Evolutionary conservation across 2,329 filamentous ascomycete genomes (phyloP).

Genomic region (Fonsecaea monophora): DNA sequence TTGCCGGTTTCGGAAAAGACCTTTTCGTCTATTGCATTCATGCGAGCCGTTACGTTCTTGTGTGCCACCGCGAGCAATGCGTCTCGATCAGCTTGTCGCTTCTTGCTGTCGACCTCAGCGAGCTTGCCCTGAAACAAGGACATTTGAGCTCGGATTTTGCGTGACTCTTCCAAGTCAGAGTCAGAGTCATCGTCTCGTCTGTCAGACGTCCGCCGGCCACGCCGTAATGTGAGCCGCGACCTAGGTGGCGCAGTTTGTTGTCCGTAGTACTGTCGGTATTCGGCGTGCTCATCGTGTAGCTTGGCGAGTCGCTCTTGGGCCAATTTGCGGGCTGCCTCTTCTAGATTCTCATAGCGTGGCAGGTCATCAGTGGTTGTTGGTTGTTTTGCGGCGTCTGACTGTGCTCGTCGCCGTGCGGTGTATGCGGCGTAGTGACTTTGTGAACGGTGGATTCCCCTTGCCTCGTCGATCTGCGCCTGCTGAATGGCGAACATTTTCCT

Average conservation of each 20-base stretch:
- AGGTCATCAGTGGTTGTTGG: slow-evolving; percentile 17
- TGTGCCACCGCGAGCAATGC: slow-evolving; percentile 78
- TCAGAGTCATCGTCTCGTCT: slow-evolving; percentile 54
- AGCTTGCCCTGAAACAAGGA: slow-evolving; percentile 73
- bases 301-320: slow-evolving; percentile 83
- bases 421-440: slow-evolving; percentile 47
- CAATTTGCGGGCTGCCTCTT: slow-evolving; percentile 85
- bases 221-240: slow-evolving; percentile 61
- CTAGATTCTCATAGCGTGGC: slow-evolving; percentile 62
- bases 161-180: slow-evolving; percentile 71
- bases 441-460: slow-evolving; percentile 44
- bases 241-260: slow-evolving; percentile 58
- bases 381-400: slow-evolving; percentile 37
- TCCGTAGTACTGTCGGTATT: slow-evolving; percentile 80
- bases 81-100: slow-evolving; percentile 76
- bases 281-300: slow-evolving; percentile 73
- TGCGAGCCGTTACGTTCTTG: slow-evolving; percentile 79
- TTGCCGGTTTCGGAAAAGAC: slow-evolving; percentile 79
- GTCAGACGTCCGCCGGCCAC: slow-evolving; percentile 69
- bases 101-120: slow-evolving; percentile 73
- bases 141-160: slow-evolving; percentile 79
- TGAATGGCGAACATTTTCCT: slow-evolving; percentile 80
- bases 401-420: slow-evolving; percentile 44
- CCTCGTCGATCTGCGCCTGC: slow-evolving; percentile 65
- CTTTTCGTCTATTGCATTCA: slow-evolving; percentile 82